Evolutionary conservation across 441 rosid genomes (phyloP).

Genomic region (Euphorbia celastroides): DNA sequence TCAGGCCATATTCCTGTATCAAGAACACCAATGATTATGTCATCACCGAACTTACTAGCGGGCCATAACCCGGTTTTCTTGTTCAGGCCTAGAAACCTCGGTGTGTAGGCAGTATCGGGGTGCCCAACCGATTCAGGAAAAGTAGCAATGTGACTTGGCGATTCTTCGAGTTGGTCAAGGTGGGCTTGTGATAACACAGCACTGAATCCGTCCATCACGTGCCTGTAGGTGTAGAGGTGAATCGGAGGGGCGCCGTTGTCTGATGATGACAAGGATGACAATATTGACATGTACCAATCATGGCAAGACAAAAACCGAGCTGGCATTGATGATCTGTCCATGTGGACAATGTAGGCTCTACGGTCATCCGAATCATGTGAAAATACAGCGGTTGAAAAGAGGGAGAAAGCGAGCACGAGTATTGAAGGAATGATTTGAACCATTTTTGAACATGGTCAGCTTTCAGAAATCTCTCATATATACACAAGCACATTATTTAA

Average conservation of each 20-base stretch:
- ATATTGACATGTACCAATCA: constrained; percentile 38
- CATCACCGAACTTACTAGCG: constrained; percentile 60
- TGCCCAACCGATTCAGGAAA: constrained; percentile 45
- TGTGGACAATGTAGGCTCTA: not conserved
- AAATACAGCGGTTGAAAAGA: constrained; percentile 15
- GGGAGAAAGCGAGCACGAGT: not conserved
- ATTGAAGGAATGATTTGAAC: not conserved
- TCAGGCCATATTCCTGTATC: constrained; percentile 81
- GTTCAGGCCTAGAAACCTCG: constrained; percentile 60
- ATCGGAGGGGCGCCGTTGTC: constrained; percentile 23
- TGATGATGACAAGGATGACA: constrained; percentile 30
- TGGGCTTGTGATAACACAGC: constrained; percentile 37
- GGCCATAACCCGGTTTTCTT: constrained; percentile 68
- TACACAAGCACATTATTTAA: no score
- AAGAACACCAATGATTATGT: constrained; percentile 60
- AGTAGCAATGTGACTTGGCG: constrained; percentile 35
- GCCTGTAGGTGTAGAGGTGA: constrained; percentile 46
- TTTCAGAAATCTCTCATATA: no score
- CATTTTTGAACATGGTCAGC: no score
- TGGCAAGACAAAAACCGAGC: not conserved
- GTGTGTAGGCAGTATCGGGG: constrained; percentile 66
- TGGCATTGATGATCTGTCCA: not conserved
- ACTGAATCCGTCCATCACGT: constrained; percentile 41
- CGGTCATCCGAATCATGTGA: not conserved
- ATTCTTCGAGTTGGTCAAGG: constrained; percentile 27